phyloP scores from a whole-genome alignment of 495 filamentous ascomycete genomes.

The Xylaria curta region DNA sequence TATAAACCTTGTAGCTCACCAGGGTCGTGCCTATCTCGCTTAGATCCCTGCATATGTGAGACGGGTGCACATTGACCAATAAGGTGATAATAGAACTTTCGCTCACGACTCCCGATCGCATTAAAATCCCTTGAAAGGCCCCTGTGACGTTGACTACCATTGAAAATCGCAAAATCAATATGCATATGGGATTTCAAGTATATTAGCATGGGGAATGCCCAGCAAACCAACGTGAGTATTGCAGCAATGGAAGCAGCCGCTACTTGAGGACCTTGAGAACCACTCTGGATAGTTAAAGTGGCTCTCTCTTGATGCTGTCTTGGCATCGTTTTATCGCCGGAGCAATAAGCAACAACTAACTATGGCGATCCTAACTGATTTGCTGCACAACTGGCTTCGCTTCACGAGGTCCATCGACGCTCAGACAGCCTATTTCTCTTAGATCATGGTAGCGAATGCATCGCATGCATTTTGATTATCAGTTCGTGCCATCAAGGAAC shows the following conservation, averaged over 20 bases:
- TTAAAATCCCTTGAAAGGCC: constrained; percentile 16
- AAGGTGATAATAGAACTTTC: constrained; percentile 19
- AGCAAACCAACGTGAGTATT: background rate
- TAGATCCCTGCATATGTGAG: constrained; percentile 22
- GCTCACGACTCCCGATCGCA: constrained; percentile 24
- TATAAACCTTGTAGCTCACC: constrained; percentile 17
- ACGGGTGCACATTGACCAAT: constrained; percentile 21
- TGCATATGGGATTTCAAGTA: constrained; percentile 19
- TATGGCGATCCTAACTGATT: constrained; percentile 13
- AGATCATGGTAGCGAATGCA: constrained; percentile 7
- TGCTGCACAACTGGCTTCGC: constrained; percentile 11
- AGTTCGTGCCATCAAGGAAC: background rate
- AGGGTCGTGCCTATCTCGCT: constrained; percentile 22
- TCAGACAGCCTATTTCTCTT: background rate
- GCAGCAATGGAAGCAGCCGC: background rate
- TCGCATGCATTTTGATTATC: constrained; percentile 5
- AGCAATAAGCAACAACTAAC: background rate
- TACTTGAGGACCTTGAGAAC: background rate
- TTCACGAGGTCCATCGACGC: constrained; percentile 14
- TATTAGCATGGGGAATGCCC: background rate
- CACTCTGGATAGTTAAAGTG: background rate
- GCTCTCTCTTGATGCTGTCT: background rate
- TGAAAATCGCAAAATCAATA: background rate
- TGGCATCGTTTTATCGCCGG: constrained; percentile 12
- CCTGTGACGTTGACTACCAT: constrained; percentile 20